Evolutionary conservation across 495 filamentous ascomycete genomes (phyloP).

Genomic region (Penicillium arizonense): DNA sequence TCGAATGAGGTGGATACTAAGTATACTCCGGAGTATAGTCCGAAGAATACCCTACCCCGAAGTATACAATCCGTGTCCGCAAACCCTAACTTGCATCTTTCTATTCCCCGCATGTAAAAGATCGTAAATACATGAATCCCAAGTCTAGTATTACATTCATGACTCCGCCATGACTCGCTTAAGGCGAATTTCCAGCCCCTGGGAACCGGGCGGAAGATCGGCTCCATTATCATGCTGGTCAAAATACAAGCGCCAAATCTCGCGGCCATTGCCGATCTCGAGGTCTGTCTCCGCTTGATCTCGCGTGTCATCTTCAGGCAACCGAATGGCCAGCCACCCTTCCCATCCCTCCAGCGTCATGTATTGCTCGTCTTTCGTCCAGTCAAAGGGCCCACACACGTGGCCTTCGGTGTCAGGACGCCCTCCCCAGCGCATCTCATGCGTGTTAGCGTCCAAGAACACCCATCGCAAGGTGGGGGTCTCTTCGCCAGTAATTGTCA

Average conservation of each 20-base stretch:
- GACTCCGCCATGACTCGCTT: conserved; percentile 23
- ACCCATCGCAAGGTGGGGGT: conserved; percentile 28
- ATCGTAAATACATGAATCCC: too few relatives aligned
- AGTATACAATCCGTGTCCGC: too few relatives aligned
- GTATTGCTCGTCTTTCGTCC: conserved; percentile 25
- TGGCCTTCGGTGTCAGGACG: conserved; percentile 22
- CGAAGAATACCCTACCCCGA: too few relatives aligned
- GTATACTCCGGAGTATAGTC: too few relatives aligned
- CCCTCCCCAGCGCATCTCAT: conserved; percentile 29
- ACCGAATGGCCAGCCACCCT: conserved; percentile 25
- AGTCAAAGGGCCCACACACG: conserved; percentile 28
- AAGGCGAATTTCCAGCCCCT: conserved; percentile 23
- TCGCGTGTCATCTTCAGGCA: conserved; percentile 16
- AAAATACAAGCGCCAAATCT: conserved; percentile 28
- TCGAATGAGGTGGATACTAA: too few relatives aligned
- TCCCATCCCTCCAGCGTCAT: conserved; percentile 25
- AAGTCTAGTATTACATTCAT: neutral
- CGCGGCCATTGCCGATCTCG: conserved; percentile 16
- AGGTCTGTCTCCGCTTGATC: conserved; percentile 11
- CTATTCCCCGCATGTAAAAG: too few relatives aligned
- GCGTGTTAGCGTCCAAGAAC: conserved; percentile 20
- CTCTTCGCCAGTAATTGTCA: conserved; percentile 25
- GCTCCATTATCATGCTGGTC: conserved; percentile 28
- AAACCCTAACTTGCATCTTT: too few relatives aligned
- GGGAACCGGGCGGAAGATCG: conserved; percentile 20